Conservation (phyloP, 1,284 basidiomycete genomes). For the Lentinula novae-zelandiae region DNA sequence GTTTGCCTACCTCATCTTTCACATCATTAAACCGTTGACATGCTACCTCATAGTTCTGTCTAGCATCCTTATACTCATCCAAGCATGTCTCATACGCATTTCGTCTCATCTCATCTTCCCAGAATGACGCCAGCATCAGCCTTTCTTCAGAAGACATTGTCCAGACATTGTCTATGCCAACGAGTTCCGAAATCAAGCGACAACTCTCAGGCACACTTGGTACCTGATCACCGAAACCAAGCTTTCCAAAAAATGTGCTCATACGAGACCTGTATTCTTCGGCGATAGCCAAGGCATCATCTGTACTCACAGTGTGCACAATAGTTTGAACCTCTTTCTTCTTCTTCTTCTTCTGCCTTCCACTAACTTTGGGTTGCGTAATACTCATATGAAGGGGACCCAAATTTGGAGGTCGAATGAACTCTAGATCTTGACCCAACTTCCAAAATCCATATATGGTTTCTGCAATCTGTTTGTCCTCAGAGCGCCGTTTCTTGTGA, state of each 20-base stretch:
- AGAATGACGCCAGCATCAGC: constrained; percentile 23
- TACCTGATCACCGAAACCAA: constrained; percentile 6
- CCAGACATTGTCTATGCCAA: constrained; percentile 29
- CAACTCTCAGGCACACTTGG: neutral
- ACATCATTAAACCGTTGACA: constrained; percentile 29
- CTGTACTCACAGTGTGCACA: neutral
- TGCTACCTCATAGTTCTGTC: constrained; percentile 23
- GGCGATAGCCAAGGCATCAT: neutral
- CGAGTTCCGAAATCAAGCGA: constrained; percentile 23
- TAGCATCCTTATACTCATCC: constrained; percentile 30
- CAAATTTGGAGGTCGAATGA: constrained; percentile 23
- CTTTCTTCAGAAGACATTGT: constrained; percentile 31
- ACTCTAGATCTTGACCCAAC: constrained; percentile 36
- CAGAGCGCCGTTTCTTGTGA: constrained; percentile 18
- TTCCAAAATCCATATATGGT: constrained; percentile 49
- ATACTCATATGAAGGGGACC: neutral
- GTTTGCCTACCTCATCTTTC: constrained; percentile 32
- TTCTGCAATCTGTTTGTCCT: constrained; percentile 22
- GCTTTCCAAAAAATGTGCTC: constrained; percentile 4
- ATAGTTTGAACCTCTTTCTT: neutral
- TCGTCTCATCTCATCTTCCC: constrained; percentile 25
- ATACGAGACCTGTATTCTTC: constrained; percentile 4
- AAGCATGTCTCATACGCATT: constrained; percentile 25
- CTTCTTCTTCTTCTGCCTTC: neutral
- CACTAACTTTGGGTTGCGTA: neutral